Conservation (phyloP, 306 rosid genomes). For the Cucumis cinereus region DNA sequence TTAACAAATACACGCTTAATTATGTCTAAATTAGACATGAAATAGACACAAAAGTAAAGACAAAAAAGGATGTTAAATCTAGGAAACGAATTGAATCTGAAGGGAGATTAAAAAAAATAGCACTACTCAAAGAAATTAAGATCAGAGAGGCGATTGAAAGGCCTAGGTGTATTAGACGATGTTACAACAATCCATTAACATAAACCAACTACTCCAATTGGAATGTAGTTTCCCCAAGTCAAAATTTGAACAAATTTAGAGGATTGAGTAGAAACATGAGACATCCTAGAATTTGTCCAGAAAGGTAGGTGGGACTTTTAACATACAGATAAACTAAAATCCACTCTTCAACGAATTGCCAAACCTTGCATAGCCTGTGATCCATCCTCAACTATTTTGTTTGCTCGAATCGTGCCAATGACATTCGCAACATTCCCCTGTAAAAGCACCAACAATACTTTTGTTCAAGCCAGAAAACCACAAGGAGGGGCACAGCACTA, state of each 20-base stretch:
- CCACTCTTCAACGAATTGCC: constrained; percentile 40
- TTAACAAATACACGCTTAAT: neutral
- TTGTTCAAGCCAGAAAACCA: neutral
- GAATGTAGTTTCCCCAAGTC: neutral
- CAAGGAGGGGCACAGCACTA: neutral
- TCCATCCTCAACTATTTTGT: constrained; percentile 57
- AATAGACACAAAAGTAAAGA: neutral
- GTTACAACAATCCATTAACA: neutral
- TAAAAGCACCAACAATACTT: neutral
- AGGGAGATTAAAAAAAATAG: neutral
- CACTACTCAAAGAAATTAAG: neutral
- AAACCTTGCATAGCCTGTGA: constrained; percentile 58
- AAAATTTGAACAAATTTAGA: constrained; percentile 9
- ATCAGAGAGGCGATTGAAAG: neutral
- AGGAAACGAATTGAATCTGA: neutral
- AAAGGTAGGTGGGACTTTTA: neutral
- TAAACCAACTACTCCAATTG: neutral
- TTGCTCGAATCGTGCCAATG: constrained; percentile 68
- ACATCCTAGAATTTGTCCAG: neutral
- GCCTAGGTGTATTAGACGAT: neutral
- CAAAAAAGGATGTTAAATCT: neutral
- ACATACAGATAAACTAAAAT: neutral
- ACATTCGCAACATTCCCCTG: constrained; percentile 72
- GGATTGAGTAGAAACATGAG: neutral
- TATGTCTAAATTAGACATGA: neutral